A percentile compares a stretch with the other conserved stretches of the same genome.
Conservation (phyloP, 495 filamentous ascomycete genomes). For the Platismatia glauca region DNA sequence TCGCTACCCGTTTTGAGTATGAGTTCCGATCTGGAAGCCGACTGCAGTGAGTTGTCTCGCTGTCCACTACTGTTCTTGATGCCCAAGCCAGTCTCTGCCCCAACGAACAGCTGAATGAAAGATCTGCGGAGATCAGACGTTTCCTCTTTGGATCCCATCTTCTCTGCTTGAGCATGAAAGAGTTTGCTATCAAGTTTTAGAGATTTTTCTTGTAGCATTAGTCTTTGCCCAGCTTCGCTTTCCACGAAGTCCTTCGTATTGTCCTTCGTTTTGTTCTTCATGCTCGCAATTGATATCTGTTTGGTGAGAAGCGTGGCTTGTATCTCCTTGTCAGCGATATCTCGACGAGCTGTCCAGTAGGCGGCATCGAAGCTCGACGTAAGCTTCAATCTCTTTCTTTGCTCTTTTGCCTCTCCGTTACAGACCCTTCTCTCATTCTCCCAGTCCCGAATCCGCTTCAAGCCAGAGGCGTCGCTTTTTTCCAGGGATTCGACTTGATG, state of each 20-base stretch:
- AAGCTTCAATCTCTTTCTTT: neutral
- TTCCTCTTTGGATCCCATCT: neutral
- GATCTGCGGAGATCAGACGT: neutral
- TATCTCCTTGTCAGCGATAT: neutral
- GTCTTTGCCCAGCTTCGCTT: neutral
- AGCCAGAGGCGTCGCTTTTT: neutral
- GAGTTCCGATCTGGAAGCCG: neutral
- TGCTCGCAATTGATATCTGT: conserved; percentile 1
- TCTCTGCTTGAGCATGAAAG: neutral
- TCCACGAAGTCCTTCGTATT: neutral
- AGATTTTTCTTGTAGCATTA: neutral
- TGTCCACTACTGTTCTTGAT: neutral
- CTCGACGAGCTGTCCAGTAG: conserved; percentile 2
- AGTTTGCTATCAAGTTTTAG: neutral
- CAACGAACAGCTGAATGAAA: conserved; percentile 1
- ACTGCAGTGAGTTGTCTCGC: neutral
- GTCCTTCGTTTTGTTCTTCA: neutral
- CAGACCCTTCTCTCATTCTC: neutral
- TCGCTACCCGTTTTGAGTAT: neutral
- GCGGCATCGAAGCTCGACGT: neutral
- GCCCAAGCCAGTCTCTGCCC: conserved; percentile 1
- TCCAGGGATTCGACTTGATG: neutral
- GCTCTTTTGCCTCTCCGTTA: neutral
- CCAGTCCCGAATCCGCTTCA: neutral
- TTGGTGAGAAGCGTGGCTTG: neutral